Conservation (phyloP, 73 alveolate species). For the Paramecium tetraurelia region DNA sequence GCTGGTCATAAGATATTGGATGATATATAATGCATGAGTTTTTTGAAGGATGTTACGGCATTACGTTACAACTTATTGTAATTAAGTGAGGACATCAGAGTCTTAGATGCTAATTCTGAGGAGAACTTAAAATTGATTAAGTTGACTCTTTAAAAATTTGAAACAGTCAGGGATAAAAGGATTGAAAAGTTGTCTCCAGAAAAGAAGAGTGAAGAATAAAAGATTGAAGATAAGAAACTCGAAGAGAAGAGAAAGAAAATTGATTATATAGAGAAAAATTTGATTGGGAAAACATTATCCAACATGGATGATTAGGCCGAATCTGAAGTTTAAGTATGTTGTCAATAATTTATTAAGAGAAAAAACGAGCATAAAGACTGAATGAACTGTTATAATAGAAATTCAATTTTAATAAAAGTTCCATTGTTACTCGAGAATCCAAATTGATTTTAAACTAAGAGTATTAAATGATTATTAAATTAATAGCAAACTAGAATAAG, state of each 20-base stretch:
- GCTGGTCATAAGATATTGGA: slow-evolving; percentile 9
- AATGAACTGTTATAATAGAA: slow-evolving; percentile 1
- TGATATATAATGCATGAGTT: neutral
- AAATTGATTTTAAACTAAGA: neutral
- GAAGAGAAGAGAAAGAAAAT: neutral
- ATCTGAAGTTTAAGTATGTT: neutral
- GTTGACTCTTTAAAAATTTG: neutral
- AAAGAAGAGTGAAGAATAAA: neutral
- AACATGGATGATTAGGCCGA: neutral
- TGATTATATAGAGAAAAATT: neutral
- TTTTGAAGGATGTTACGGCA: slow-evolving; percentile 30
- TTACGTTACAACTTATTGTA: neutral
- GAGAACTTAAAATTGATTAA: neutral
- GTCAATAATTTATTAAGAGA: neutral
- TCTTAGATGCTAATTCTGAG: neutral
- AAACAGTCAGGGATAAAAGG: neutral
- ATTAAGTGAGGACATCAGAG: slow-evolving; percentile 23
- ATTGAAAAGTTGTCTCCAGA: neutral
- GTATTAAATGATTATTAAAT: neutral
- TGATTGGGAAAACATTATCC: neutral
- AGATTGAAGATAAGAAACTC: neutral
- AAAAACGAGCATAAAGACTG: slow-evolving; percentile 33
- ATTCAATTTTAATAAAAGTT: slow-evolving; percentile 12
- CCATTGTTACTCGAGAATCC: neutral
- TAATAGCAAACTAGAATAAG: slow-evolving; percentile 34